Evolutionary conservation across 2,329 filamentous ascomycete species (phyloP), one percentile per base, ranked within the genome.

Genomic region (Phyllosticta citrichinensis): DNA sequence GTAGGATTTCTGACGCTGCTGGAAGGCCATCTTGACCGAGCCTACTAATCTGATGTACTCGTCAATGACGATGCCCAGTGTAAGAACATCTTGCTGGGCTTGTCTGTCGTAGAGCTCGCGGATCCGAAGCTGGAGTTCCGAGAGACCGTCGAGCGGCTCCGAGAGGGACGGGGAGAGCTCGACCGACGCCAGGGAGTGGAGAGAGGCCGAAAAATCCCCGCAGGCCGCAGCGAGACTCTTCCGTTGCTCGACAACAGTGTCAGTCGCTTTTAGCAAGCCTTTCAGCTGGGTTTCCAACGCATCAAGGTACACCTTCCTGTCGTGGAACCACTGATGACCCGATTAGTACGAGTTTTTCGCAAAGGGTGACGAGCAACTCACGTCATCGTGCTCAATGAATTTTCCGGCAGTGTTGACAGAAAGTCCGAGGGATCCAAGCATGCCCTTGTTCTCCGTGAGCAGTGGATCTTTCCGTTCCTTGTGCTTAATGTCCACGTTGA

Each of bases 1-100:
- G 71, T 94, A 99, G 1, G 92, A 89, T 74, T 97, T 97, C 73
- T 99, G 94, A 61, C 94, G 87, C 74, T 97, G 92, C 40, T 82
- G 78, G 70, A 99, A 99, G 0, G 94, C 90, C 64, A 88, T 89
- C 80, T 99, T 99, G 63, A 97, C 89, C 60, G 89, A 95, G 33
- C 91, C 91, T 67, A 99, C 97, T 52, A 99, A 77, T 5, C 94
- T 90, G 67, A 99, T 95, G 75, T 99, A 99, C 76, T 99, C 94
- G 66, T 99, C 94, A 64, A 99, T 92, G 52, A 96, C 96, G 70
- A 97, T 97, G 47, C 94, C 94, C 65, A 99, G 86, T 0, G 94
- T 99, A 57, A 99, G 81, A 33, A 97, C 87, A 71, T 99, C 94
- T 73, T 99, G 94, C 76, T 97, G 91, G 11, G 94, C 94, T 75